Evolutionary conservation across 73 alveolate species (phyloP).

Genomic region (Stentor roeselii): DNA sequence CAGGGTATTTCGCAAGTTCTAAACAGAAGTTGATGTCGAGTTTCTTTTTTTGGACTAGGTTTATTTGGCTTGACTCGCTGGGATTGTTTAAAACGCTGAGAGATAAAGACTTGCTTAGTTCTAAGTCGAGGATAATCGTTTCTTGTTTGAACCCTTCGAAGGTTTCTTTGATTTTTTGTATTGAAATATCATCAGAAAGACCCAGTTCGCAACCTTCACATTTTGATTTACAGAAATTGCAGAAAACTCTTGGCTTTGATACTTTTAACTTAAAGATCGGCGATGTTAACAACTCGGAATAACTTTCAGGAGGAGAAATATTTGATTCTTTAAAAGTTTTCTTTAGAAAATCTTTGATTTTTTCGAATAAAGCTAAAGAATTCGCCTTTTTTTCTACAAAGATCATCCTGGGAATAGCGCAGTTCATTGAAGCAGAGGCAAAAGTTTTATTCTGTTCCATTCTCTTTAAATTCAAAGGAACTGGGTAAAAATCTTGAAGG

Average conservation of each 20-base stretch:
- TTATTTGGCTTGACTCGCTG: background rate
- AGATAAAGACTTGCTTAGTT: too few species aligned
- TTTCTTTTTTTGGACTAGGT: background rate
- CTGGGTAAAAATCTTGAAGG: background rate
- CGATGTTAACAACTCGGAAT: too few species aligned
- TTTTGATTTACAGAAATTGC: background rate
- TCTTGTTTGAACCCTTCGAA: too few species aligned
- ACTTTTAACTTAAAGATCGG: too few species aligned
- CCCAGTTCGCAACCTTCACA: background rate
- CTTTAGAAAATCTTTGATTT: too few species aligned
- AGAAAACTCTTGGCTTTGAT: background rate
- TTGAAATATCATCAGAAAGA: too few species aligned
- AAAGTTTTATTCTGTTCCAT: background rate
- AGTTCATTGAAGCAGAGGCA: background rate
- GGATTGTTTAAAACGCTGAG: too few species aligned
- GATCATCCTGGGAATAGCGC: background rate
- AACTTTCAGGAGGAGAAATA: too few species aligned
- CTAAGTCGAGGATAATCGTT: too few species aligned
- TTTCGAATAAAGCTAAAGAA: background rate
- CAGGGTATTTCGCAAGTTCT: constrained; percentile 53
- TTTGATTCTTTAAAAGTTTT: too few species aligned
- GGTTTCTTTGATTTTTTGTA: too few species aligned
- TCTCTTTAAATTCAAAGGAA: background rate
- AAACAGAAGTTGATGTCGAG: constrained; percentile 18
- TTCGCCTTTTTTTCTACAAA: background rate